A percentile compares a stretch with the other conserved stretches of the same genome.
phyloP scores from a whole-genome alignment of 1,284 basidiomycete genomes.

The Quambalaria eucalypti region DNA sequence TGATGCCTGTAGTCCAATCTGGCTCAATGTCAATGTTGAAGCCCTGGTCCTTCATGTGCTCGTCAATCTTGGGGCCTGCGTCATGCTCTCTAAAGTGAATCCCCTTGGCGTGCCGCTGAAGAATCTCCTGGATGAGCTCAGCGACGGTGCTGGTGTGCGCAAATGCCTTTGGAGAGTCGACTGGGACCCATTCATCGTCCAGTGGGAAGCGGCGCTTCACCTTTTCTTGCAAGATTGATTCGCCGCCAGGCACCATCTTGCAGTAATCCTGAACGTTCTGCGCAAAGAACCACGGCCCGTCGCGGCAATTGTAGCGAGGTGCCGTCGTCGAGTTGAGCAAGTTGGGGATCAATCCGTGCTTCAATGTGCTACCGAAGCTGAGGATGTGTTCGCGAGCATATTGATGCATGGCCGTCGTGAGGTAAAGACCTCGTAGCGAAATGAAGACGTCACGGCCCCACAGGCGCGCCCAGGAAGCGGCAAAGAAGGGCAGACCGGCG shows the following conservation, averaged over 20 bases:
- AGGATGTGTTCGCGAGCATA: slow-evolving; percentile 34
- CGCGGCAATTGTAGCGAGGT: slow-evolving; percentile 68
- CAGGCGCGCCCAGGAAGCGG: slow-evolving; percentile 34
- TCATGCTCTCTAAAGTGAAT: slow-evolving; percentile 94
- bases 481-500: slow-evolving; percentile 39
- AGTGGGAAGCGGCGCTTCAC: slow-evolving; percentile 85
- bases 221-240: slow-evolving; percentile 66
- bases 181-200: slow-evolving; percentile 85
- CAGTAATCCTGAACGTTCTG: slow-evolving; percentile 96
- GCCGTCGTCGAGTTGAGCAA: slow-evolving; percentile 33
- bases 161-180: slow-evolving; percentile 70
- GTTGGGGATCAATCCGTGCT: slow-evolving; percentile 40
- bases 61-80: slow-evolving; percentile 86
- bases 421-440: slow-evolving; percentile 37
- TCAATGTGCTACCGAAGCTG: slow-evolving; percentile 33
- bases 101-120: slow-evolving; percentile 84
- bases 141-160: slow-evolving; percentile 57
- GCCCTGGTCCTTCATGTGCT: slow-evolving; percentile 84
- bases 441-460: slow-evolving; percentile 44
- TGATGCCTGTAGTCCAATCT: slow-evolving; percentile 86
- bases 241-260: slow-evolving; percentile 70
- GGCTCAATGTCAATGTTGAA: slow-evolving; percentile 89
- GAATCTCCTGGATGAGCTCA: slow-evolving; percentile 88
- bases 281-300: slow-evolving; percentile 95
- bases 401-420: slow-evolving; percentile 35